These are phyloP conservation scores for Xerocomellus amylosporus DNA, from an alignment of 768 basidiomycete species.

Conservation along the genomic window DNA sequence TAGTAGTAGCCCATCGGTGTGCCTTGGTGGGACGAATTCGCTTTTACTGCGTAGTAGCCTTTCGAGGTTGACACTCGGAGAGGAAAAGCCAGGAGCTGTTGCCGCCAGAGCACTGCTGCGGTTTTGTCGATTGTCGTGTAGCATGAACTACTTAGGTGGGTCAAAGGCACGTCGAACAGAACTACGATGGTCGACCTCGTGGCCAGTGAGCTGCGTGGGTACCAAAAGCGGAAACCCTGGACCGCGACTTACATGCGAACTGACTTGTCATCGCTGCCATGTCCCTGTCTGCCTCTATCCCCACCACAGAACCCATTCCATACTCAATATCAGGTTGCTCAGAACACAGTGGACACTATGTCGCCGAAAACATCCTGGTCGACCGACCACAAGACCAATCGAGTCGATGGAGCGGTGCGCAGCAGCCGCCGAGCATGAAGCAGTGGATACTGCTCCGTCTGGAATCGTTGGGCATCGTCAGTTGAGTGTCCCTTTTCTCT, in stretches of 20 bases:
- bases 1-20: too few species aligned
- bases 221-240: too few species aligned
- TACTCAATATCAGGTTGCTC: conserved; percentile 61
- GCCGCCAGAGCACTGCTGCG: too few species aligned
- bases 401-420: conserved; percentile 75
- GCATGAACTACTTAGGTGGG: too few species aligned
- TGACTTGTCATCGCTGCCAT: neutral
- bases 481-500: conserved; percentile 43
- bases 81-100: too few species aligned
- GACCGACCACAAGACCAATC: conserved; percentile 61
- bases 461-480: conserved; percentile 58
- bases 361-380: conserved; percentile 63
- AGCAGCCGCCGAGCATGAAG: conserved; percentile 50
- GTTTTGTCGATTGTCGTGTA: too few species aligned
- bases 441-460: conserved; percentile 74
- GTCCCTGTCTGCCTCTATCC: conserved; percentile 5
- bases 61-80: too few species aligned
- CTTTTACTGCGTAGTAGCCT: too few species aligned
- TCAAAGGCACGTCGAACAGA: too few species aligned
- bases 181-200: too few species aligned
- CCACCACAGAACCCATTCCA: conserved; percentile 26
- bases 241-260: neutral
- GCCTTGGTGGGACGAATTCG: too few species aligned
- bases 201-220: too few species aligned
- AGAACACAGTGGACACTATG: conserved; percentile 70